Evolutionary conservation across 495 filamentous ascomycete genomes (phyloP), one percentile per base, ranked within the genome.

Genomic region (Hypoxylon crocopeplum): DNA sequence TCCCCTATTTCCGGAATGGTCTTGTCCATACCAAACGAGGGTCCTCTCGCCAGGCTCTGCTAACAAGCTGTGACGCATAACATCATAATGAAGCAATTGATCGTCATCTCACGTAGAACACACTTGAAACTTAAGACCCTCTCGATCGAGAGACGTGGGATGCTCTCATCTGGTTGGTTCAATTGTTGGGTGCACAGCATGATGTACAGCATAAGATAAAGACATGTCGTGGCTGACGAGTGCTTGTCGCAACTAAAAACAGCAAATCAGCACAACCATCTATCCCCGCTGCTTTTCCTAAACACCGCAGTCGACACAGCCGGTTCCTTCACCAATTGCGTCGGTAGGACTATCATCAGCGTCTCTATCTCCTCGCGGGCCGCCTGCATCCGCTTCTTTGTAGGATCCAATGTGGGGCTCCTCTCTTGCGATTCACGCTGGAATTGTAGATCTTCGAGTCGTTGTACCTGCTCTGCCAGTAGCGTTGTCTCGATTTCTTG

Each of bases 311-410:
- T 68, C 11, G 62, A 65, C 15, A 70, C 29, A n/a, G 25, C 29
- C 16, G 65, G 65, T 16, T 63, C 65, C 33, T 49, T 66, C 39
- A 63, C 65, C 65, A 61, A 70, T 55, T 53, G 50, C 5, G 36
- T 56, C 20, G 65, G 65, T 48, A 70, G 21, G 30, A 70, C 48
- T 65, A 55, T 60, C 57, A 64, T 66, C 38, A 70, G 39, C 12
- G 68, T 70, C 11, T 59, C 55, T 30, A 70, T 25, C 40, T 70
- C 68, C 30, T 68, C 65, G 22, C 52, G 66, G 7, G 68, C 68
- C 13, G 50, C 68, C 34, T 66, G 58, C 48, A 60, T 62, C 27
- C 68, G 61, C 45, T 68, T 65, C 44, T 70, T 68, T 46, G 49
- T 63, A 5, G 64, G 57, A 32, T 46, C 56, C 32, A 54, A 16